Percentiles rank a stretch among this genome's conserved stretches.
Evolutionary conservation across 75 land plant species (phyloP).

Genomic region (Selaginella tamariscina): DNA sequence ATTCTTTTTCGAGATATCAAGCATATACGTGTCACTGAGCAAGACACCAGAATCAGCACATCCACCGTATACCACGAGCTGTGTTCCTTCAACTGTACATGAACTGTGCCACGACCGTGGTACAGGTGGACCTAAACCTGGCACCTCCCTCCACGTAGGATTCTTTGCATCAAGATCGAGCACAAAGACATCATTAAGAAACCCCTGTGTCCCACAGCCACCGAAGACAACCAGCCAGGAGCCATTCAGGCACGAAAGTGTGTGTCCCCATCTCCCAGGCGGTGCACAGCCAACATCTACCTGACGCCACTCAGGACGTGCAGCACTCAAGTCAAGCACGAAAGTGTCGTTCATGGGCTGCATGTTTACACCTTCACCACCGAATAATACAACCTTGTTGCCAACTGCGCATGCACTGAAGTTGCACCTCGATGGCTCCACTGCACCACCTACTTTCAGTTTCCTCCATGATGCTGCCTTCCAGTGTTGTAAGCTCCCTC

Average conservation of each 20-base stretch:
- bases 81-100: conserved; percentile 71
- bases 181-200: conserved; percentile 71
- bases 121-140: conserved; percentile 54
- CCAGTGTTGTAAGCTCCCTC: conserved; percentile 74
- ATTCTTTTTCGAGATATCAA: conserved; percentile 61
- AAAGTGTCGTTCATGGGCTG: conserved; percentile 88
- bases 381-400: conserved; percentile 63
- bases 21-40: conserved; percentile 66
- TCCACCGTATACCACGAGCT: conserved; percentile 75
- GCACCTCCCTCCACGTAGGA: conserved; percentile 66
- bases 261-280: conserved; percentile 86
- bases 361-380: conserved; percentile 84
- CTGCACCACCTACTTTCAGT: conserved; percentile 61
- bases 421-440: conserved; percentile 81
- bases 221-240: conserved; percentile 77
- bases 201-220: conserved; percentile 65
- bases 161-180: conserved; percentile 69
- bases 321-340: conserved; percentile 56
- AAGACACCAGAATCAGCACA: conserved; percentile 85
- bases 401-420: conserved; percentile 93
- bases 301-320: conserved; percentile 64
- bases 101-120: conserved; percentile 91
- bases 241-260: conserved; percentile 60
- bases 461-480: conserved; percentile 84
- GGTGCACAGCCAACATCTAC: conserved; percentile 67